phyloP scores from a whole-genome alignment of 192 early-diverging fungal genomes.

The Backusella sp. region DNA sequence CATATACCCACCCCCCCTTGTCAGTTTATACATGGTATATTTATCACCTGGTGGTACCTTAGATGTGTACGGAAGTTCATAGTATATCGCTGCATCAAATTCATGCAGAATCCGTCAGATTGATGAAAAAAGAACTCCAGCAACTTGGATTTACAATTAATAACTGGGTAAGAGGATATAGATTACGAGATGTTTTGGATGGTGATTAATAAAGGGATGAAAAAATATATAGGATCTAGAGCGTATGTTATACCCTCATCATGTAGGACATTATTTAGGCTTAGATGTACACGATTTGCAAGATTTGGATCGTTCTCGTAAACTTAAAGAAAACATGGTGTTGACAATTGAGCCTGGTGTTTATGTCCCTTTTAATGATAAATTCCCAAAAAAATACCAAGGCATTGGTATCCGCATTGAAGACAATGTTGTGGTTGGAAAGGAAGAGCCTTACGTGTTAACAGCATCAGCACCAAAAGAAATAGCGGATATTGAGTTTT shows the following conservation, averaged over 20 bases:
- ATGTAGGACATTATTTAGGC: slow-evolving; percentile 93
- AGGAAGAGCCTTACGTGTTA: slow-evolving; percentile 65
- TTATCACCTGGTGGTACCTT: neutral
- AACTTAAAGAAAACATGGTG: slow-evolving; percentile 79
- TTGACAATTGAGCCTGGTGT: slow-evolving; percentile 95
- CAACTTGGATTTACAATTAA: slow-evolving; percentile 67
- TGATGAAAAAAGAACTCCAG: slow-evolving; percentile 69
- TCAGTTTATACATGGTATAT: neutral
- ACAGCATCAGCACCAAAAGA: slow-evolving; percentile 81
- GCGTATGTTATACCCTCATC: slow-evolving; percentile 84
- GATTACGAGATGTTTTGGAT: neutral
- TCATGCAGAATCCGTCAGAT: slow-evolving; percentile 69
- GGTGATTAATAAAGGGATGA: neutral
- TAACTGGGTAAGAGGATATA: slow-evolving; percentile 41
- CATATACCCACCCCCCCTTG: neutral
- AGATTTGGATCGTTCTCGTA: slow-evolving; percentile 67
- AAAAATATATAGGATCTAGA: slow-evolving; percentile 64
- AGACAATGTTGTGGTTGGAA: slow-evolving; percentile 88
- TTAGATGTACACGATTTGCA: slow-evolving; percentile 93
- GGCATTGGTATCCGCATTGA: slow-evolving; percentile 95
- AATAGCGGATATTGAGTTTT: slow-evolving; percentile 75
- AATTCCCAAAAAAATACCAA: slow-evolving; percentile 78
- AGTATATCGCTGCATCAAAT: slow-evolving; percentile 76
- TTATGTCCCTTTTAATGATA: slow-evolving; percentile 77
- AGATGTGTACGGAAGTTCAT: slow-evolving; percentile 58